Evolutionary conservation across 73 alveolate species (phyloP).

Genomic region (Blepharisma stoltei): DNA sequence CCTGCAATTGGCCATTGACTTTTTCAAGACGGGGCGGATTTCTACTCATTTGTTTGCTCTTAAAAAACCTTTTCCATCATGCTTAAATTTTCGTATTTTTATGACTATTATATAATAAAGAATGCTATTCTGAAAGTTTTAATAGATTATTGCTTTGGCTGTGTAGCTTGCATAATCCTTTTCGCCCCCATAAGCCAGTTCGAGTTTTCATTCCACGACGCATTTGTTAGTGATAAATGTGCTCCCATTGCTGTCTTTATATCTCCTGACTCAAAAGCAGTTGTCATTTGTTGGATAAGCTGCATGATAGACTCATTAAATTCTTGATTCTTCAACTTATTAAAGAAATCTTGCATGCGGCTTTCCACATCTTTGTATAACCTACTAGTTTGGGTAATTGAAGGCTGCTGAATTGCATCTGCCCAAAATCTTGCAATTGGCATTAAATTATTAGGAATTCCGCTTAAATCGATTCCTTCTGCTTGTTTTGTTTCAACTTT

Average conservation of each 20-base stretch:
- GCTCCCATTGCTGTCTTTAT: not conserved
- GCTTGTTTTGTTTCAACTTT: not conserved
- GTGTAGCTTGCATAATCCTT: slow-evolving; percentile 26
- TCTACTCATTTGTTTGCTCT: too few relatives aligned
- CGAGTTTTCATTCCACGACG: not conserved
- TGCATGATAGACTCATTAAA: not conserved
- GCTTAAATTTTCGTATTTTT: too few relatives aligned
- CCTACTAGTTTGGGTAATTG: not conserved
- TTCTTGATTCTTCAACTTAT: not conserved
- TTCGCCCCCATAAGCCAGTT: slow-evolving; percentile 21
- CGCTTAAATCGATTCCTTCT: not conserved
- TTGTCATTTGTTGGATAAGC: not conserved
- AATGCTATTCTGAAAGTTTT: not conserved
- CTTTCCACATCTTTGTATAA: not conserved
- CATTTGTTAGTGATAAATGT: not conserved
- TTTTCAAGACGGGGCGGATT: too few relatives aligned
- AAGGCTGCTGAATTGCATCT: not conserved
- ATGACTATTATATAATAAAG: not conserved
- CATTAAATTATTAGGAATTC: not conserved
- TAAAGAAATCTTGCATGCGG: slow-evolving; percentile 10
- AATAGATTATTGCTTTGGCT: not conserved
- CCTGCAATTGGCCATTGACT: too few relatives aligned
- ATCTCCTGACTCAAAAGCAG: slow-evolving; percentile 5
- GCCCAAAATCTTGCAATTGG: slow-evolving; percentile 3
- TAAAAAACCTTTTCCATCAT: too few relatives aligned